Conservation (phyloP, 495 filamentous ascomycete genomes). For the Podospora australis region DNA sequence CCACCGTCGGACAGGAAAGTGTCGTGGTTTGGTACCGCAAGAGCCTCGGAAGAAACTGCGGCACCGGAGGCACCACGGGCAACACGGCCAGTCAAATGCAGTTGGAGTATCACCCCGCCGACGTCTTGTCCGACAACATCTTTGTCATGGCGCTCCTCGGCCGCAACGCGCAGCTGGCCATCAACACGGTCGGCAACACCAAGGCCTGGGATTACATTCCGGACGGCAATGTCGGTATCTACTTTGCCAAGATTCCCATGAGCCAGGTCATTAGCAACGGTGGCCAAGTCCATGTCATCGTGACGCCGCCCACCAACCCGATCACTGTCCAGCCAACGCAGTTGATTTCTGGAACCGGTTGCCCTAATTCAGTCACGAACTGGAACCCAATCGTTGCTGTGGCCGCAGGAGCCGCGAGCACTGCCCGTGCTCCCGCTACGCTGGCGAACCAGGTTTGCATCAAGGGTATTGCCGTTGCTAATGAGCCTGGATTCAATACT, state of each 20-base stretch:
- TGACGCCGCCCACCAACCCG: not conserved
- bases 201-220: not conserved
- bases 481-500: not conserved
- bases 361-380: not conserved
- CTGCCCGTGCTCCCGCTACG: not conserved
- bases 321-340: too few species aligned
- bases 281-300: not conserved
- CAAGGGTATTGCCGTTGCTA: not conserved
- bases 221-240: slow-evolving; percentile 2
- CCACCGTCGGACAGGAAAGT: slow-evolving; percentile 31
- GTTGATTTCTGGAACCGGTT: too few species aligned
- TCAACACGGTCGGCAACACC: slow-evolving; percentile 37
- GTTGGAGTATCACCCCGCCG: not conserved
- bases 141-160: slow-evolving; percentile 35
- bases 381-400: not conserved
- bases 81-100: slow-evolving; percentile 16
- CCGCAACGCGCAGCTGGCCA: slow-evolving; percentile 37
- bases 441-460: not conserved
- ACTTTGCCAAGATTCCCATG: not conserved
- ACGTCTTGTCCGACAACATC: slow-evolving; percentile 28
- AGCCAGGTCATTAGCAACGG: not conserved
- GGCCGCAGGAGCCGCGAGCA: not conserved
- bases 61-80: slow-evolving; percentile 21
- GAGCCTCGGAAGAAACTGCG: not conserved
- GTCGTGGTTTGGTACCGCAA: slow-evolving; percentile 56